These are phyloP conservation scores for Coemansia umbellata DNA, from an alignment of 192 early-diverging fungal genomes.

Conservation along the genomic window DNA sequence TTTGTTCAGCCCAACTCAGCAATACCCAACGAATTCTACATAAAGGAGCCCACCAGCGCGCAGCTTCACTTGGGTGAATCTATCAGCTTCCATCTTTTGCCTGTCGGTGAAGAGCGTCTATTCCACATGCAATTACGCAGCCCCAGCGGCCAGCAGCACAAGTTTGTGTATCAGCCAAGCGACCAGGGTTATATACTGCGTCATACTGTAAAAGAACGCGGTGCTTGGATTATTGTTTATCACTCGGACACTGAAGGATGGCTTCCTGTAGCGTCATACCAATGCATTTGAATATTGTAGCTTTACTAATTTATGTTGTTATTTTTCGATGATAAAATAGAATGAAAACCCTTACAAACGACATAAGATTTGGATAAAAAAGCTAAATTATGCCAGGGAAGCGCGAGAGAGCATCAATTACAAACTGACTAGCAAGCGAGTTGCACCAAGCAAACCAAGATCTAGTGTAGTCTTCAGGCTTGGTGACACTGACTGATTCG, in stretches of 20 bases:
- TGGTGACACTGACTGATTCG: constrained; percentile 56
- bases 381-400: constrained; percentile 39
- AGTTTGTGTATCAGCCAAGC: constrained; percentile 54
- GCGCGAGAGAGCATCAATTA: constrained; percentile 24
- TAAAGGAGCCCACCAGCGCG: constrained; percentile 42
- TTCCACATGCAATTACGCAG: constrained; percentile 52
- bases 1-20: constrained; percentile 50
- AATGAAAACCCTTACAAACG: too few relatives aligned
- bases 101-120: constrained; percentile 49
- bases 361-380: not conserved
- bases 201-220: constrained; percentile 51
- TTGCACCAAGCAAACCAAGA: constrained; percentile 51
- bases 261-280: constrained; percentile 51
- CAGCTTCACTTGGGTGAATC: constrained; percentile 48
- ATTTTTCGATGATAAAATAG: not conserved
- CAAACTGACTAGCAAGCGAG: constrained; percentile 32
- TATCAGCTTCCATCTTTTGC: constrained; percentile 44
- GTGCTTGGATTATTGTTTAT: constrained; percentile 53
- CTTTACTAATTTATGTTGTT: not conserved
- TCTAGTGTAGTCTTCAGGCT: constrained; percentile 31
- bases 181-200: constrained; percentile 53
- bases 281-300: constrained; percentile 22
- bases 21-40: constrained; percentile 50
- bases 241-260: constrained; percentile 50
- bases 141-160: constrained; percentile 46